Evolutionary conservation across 2,329 filamentous ascomycete genomes (phyloP).

Genomic region (Byssoonygena ceratinophila): DNA sequence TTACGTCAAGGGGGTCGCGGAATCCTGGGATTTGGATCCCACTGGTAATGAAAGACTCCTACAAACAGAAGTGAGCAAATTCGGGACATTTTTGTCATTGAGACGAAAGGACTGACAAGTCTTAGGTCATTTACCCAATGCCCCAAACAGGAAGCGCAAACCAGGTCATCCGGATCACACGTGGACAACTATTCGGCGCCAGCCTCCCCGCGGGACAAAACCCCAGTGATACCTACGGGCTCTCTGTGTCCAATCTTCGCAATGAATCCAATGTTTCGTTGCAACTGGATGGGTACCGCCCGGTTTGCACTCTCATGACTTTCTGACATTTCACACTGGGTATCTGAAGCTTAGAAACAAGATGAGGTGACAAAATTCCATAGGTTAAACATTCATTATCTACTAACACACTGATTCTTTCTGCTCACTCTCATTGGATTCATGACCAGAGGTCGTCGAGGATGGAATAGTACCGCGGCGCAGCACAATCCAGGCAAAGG

Average conservation of each 20-base stretch:
- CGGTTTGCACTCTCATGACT: no score
- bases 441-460: no score
- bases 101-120: constrained; percentile 3
- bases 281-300: constrained; percentile 4
- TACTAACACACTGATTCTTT: no score
- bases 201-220: constrained; percentile 3
- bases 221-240: not conserved
- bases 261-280: not conserved
- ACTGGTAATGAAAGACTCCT: constrained; percentile 3
- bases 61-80: constrained; percentile 10
- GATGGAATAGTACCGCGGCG: no score
- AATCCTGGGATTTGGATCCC: constrained; percentile 9
- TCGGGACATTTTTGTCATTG: not conserved
- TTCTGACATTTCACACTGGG: no score
- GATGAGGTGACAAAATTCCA: no score
- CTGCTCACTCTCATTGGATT: no score
- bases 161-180: constrained; percentile 7
- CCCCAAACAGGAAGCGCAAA: not conserved
- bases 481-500: no score
- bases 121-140: constrained; percentile 6
- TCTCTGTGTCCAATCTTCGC: constrained; percentile 6
- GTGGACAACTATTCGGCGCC: constrained; percentile 6
- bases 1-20: not conserved
- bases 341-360: no score
- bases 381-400: no score